phyloP scores from a whole-genome alignment of 1,284 basidiomycete species.

The Termitomyces sp. region DNA sequence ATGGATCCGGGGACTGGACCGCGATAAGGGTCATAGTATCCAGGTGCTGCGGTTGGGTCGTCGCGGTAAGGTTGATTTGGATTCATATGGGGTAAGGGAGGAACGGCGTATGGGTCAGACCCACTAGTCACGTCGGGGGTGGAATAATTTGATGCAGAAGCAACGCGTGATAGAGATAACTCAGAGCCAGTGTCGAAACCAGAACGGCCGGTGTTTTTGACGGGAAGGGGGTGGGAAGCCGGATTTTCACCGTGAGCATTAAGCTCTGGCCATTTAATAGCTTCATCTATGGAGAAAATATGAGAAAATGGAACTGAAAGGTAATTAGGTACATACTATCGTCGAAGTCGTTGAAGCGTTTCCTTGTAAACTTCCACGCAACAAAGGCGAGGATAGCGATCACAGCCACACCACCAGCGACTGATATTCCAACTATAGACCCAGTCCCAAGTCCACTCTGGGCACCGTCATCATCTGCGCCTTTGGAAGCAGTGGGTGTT shows the following conservation, averaged over 20 bases:
- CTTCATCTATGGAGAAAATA: constrained; percentile 47
- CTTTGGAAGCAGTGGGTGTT: constrained; percentile 19
- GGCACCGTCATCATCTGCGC: constrained; percentile 8
- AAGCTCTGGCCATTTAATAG: constrained; percentile 84
- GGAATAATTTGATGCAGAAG: constrained; percentile 50
- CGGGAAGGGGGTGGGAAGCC: constrained; percentile 58
- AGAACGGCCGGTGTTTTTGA: constrained; percentile 55
- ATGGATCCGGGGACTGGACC: constrained; percentile 67
- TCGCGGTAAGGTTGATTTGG: constrained; percentile 72
- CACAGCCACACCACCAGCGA: constrained; percentile 69
- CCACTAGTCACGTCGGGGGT: constrained; percentile 39
- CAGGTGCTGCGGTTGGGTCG: constrained; percentile 46
- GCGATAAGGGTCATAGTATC: constrained; percentile 73
- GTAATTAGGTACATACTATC: constrained; percentile 51
- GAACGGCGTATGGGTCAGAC: constrained; percentile 72
- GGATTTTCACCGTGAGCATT: constrained; percentile 52
- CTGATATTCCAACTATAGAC: constrained; percentile 72
- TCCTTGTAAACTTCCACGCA: constrained; percentile 78
- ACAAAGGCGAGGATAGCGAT: constrained; percentile 68
- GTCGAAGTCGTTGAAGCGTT: constrained; percentile 68
- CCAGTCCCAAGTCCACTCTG: constrained; percentile 47
- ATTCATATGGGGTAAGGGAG: constrained; percentile 77
- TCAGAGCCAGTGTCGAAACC: constrained; percentile 64
- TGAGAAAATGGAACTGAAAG: constrained; percentile 3
- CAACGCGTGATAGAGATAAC: constrained; percentile 47